Base-by-base conservation (phyloP, 1,139 yeast species). In the Zygosaccharomyces sapae region DNA sequence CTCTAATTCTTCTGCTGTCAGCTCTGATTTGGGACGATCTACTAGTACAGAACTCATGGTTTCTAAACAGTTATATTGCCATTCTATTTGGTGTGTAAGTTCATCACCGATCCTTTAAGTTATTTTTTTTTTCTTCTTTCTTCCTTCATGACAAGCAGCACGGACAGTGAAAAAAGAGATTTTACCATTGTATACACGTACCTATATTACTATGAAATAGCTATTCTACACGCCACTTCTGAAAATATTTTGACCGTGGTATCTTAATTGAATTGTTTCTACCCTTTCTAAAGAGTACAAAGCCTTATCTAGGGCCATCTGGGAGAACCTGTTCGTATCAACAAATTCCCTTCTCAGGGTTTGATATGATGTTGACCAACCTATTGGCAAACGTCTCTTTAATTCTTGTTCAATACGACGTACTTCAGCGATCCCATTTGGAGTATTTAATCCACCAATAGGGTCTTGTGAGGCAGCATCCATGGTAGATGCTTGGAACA, bases 401-500 rank as follows among this genome's bases (percentile, higher is more conserved):
- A 92, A 77, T 65, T 88, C 96, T 41, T 78, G 81, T 63, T 90
- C 97, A 44, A 92, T 88, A 60, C 75, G 76, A 56, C 80, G 78
- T 43, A 90, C 88, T 63, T 89, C 94, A 33, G 79, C 77, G 48
- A 77, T 75, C 53, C 85, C 67, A 47, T 75, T 63, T 49, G 77
- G 68, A 34, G 76, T 75, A 29, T 75, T 74, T 62, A 71, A 66
- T 19, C 73, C 75, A 37, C 82, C 81, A 29, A 63, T 64, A 35
- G 68, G 68, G 48, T 89, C 95, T 67, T 87, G 94, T 35, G 86
- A 86, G 12, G 94, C 96, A 0, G 98, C 98, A 64, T 89, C 92
- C 96, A 94, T 89, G 0, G 99, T 94, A 0, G 98, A 92, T 0
- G 98, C 96, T 51, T 88, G 86, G 69, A 94, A 94, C 51, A 94